phyloP scores from a whole-genome alignment of 78 protist genomes.

The slime mould (Dictyostelium discoideum) region DNA sequence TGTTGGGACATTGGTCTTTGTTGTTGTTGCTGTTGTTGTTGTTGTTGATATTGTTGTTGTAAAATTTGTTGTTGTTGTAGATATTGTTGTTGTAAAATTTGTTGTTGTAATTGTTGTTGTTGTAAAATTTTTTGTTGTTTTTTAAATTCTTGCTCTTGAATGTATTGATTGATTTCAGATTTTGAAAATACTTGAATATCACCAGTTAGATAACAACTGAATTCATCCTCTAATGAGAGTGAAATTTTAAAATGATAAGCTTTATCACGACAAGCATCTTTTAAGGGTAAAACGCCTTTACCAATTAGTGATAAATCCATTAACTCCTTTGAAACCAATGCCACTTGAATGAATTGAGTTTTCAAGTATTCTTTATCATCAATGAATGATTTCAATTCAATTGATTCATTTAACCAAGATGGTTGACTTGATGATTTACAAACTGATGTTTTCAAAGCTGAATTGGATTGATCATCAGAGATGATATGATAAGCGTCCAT shows the following conservation, averaged over 20 bases:
- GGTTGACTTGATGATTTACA: slow-evolving; percentile 7
- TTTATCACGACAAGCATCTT: slow-evolving; percentile 51
- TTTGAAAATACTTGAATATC: slow-evolving; percentile 56
- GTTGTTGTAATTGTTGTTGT: slow-evolving; percentile 13
- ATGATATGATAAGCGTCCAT: slow-evolving; percentile 59
- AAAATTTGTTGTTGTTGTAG: slow-evolving; percentile 7
- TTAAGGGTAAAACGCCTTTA: slow-evolving; percentile 48
- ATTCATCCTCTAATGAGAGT: slow-evolving; percentile 39
- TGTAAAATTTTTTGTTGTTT: not conserved
- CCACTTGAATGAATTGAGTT: slow-evolving; percentile 67
- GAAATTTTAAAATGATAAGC: slow-evolving; percentile 44
- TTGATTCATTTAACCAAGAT: slow-evolving; percentile 31
- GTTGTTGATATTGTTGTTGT: not conserved
- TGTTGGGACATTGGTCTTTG: not conserved
- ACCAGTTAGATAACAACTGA: slow-evolving; percentile 39
- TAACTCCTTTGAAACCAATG: slow-evolving; percentile 27
- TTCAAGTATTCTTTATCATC: slow-evolving; percentile 75
- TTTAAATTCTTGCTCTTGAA: not conserved
- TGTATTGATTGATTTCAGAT: slow-evolving; percentile 27
- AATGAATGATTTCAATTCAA: slow-evolving; percentile 58
- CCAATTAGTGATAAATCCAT: slow-evolving; percentile 56
- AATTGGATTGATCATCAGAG: not conserved
- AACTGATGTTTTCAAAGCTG: slow-evolving; percentile 2
- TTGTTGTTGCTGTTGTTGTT: not conserved
- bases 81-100: not conserved